Base-by-base conservation (phyloP, 202 grass and related monocot species). In the Cymbopogon flexuosus region DNA sequence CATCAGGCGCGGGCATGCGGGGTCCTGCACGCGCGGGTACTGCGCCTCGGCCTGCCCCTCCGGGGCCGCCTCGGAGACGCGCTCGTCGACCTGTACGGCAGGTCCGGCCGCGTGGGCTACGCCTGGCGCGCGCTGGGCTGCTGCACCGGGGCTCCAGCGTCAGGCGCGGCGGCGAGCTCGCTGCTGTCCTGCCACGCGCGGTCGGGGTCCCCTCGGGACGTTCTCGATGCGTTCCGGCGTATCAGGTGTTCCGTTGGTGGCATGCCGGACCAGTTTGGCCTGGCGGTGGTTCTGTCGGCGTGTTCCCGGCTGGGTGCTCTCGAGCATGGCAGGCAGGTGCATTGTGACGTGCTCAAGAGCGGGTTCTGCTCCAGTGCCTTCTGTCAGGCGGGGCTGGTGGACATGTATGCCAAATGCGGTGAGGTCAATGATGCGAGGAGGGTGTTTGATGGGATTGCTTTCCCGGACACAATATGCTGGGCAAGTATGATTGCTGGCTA, bases 401-500 rank as follows among this genome's bases (percentile, higher is more conserved):
- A 86, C 75, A 76, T 86, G 72, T 93, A 93, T 5, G 84, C 83
- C 51, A 90, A 86, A 12, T 87, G 91, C 37, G 75, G 66, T 5
- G 61, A 58, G 11, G 67, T 90, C 10, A 9, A 10, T 0, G 69
- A 87, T 81, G 91, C 88, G 5, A 81, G 83, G 29, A 74, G 18
- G 52, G 83, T 84, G 79, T 93, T 93, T 21, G 69, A 78, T 36
- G 62, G 67, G 18, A 86, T 88, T 65, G 34, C 52, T 16, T 65
- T 43, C 65, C 88, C 81, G 0, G 91, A 90, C 72, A 82, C 73
- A 0, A 77, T 93, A 47, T 93, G 83, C 24, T 93, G 91, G 88
- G 62, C 88, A 13, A 88, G 71, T 62, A 88, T 93, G 73, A 91
- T 93, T 18, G 73, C 83, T 0, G 86, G 88, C 6, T 93, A 87